phyloP scores from a whole-genome alignment of 495 filamentous ascomycete species.

The Annulohypoxylon stygium region DNA sequence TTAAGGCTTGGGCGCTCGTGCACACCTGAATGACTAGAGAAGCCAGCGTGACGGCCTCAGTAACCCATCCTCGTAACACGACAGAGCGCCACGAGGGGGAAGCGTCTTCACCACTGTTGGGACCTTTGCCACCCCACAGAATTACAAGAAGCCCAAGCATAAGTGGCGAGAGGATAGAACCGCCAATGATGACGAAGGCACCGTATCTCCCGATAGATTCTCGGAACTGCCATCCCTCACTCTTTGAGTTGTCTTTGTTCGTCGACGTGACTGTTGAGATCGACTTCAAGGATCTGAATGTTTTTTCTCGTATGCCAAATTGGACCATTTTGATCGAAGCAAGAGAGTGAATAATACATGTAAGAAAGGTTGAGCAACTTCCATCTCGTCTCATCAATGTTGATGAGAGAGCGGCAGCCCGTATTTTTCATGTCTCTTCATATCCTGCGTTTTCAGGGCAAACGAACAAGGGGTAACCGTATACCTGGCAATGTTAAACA shows the following conservation, averaged over 20 bases:
- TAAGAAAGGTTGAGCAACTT: not conserved
- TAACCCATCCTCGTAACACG: not conserved
- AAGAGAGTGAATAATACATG: not conserved
- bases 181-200: not conserved
- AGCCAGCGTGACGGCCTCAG: not conserved
- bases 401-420: not conserved
- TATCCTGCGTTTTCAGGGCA: not conserved
- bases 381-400: not conserved
- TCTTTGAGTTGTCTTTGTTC: not conserved
- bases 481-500: not conserved
- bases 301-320: not conserved
- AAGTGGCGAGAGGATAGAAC: not conserved
- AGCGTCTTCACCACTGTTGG: not conserved
- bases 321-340: not conserved
- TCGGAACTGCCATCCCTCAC: not conserved
- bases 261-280: not conserved
- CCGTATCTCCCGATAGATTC: not conserved
- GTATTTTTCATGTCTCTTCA: not conserved
- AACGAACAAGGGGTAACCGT: not conserved
- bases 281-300: not conserved
- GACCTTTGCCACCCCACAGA: not conserved
- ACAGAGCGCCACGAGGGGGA: not conserved
- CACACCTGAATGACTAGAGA: conserved; percentile 1
- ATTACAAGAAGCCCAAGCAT: not conserved
- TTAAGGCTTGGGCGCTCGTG: not conserved